Percentiles rank a stretch among this genome's conserved stretches.
Conservation (phyloP, 345 rosid genomes). For the Salix caprea region DNA sequence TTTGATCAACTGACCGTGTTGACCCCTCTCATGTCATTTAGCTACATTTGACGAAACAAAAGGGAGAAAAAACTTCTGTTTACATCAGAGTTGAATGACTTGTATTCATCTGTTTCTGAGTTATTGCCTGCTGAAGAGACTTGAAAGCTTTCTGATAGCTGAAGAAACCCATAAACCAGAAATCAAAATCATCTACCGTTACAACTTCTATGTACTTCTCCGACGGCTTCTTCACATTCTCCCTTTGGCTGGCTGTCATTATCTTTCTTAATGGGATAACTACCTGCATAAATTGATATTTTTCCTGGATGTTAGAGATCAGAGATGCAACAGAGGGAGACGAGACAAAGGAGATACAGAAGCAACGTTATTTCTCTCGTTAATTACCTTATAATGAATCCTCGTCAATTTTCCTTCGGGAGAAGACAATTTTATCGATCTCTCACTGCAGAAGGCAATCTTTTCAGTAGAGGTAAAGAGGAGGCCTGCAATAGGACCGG, state of each 20-base stretch:
- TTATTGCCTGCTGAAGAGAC: constrained; percentile 47
- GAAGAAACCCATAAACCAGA: constrained; percentile 91
- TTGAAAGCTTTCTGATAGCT: constrained; percentile 65
- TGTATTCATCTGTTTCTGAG: constrained; percentile 21
- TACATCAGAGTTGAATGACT: constrained; percentile 22
- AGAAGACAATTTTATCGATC: constrained; percentile 37
- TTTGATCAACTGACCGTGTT: constrained; percentile 9
- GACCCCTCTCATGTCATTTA: not conserved
- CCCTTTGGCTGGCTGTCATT: constrained; percentile 45
- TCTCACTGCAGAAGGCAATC: constrained; percentile 47
- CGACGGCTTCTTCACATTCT: constrained; percentile 58
- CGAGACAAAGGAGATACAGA: too few relatives aligned
- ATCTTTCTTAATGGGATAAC: constrained; percentile 56
- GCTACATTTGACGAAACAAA: constrained; percentile 16
- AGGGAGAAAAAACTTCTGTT: constrained; percentile 4
- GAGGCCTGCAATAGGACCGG: constrained; percentile 52
- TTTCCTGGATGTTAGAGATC: not conserved
- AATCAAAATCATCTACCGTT: constrained; percentile 66
- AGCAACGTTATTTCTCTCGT: not conserved
- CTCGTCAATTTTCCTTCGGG: constrained; percentile 32
- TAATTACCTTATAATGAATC: constrained; percentile 36
- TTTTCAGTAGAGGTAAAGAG: constrained; percentile 41
- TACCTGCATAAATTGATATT: constrained; percentile 26
- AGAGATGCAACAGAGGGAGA: not conserved
- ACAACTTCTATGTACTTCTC: constrained; percentile 64